phyloP scores from a whole-genome alignment of 345 rosid species.

The Aurinia saxatilis region DNA sequence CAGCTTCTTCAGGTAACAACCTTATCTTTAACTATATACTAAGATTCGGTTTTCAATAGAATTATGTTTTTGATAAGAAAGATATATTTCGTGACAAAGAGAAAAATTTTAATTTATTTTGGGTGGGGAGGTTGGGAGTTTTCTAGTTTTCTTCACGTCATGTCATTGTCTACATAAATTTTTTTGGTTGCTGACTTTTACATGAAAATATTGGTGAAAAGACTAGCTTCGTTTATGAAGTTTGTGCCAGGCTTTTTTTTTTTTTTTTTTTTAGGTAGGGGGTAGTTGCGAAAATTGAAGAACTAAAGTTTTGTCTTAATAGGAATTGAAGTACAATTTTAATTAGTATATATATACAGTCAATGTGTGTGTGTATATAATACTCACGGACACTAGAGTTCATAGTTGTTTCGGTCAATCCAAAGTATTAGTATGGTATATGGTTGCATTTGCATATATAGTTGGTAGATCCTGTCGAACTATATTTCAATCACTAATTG shows the following conservation, averaged over 20 bases:
- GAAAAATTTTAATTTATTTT: background rate
- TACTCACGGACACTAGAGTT: background rate
- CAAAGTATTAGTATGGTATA: background rate
- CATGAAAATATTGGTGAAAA: background rate
- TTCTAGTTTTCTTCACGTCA: constrained; percentile 17
- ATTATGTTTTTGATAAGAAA: background rate
- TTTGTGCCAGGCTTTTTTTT: constrained; percentile 3
- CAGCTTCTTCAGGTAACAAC: constrained; percentile 34
- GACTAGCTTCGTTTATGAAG: constrained; percentile 2
- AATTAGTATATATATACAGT: background rate
- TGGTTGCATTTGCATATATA: constrained; percentile 1
- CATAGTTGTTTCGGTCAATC: background rate
- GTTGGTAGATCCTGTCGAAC: background rate
- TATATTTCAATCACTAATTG: too few relatives aligned
- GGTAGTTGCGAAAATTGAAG: constrained; percentile 14
- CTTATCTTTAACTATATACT: background rate
- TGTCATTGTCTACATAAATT: constrained; percentile 2
- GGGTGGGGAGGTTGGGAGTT: constrained; percentile 5
- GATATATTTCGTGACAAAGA: background rate
- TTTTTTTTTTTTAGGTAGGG: background rate
- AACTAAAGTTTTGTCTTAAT: constrained; percentile 2
- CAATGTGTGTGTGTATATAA: background rate
- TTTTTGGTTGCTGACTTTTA: background rate
- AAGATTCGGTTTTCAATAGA: background rate
- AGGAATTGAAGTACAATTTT: background rate